These are phyloP conservation scores for Boletales sp. DNA, from an alignment of 768 basidiomycete genomes.

Conservation along the genomic window DNA sequence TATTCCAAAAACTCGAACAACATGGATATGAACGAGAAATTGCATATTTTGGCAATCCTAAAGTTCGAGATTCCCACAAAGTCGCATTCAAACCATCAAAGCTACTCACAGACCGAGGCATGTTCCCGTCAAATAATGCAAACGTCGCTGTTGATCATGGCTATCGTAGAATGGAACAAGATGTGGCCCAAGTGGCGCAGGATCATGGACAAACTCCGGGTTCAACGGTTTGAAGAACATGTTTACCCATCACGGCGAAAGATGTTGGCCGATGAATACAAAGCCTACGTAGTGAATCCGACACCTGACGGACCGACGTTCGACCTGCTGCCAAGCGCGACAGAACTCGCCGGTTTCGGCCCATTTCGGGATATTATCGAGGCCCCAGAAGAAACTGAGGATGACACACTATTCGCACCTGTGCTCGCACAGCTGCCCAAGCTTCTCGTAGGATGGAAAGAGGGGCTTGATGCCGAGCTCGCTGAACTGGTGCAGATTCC, in stretches of 20 bases:
- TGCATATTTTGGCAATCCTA: background rate
- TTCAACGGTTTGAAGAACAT: background rate
- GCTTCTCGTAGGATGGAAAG: background rate
- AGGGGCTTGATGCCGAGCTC: background rate
- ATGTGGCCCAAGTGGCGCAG: slow-evolving; percentile 4
- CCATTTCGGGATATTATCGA: too few species aligned
- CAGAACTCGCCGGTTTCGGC: too few species aligned
- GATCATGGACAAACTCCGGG: slow-evolving; percentile 3
- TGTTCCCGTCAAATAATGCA: too few species aligned
- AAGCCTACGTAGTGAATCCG: too few species aligned
- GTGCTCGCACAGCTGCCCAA: slow-evolving; percentile 1
- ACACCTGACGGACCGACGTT: too few species aligned
- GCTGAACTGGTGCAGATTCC: background rate
- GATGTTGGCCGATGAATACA: background rate
- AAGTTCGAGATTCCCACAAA: background rate
- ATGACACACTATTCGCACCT: background rate
- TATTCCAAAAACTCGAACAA: slow-evolving; percentile 4
- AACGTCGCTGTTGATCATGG: background rate
- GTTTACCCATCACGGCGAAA: background rate
- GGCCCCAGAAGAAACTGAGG: too few species aligned
- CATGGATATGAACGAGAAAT: slow-evolving; percentile 8
- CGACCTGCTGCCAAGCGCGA: too few species aligned
- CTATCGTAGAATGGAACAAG: slow-evolving; percentile 7
- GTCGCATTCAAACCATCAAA: background rate
- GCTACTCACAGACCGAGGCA: slow-evolving; percentile 9